phyloP scores from a whole-genome alignment of 805 yeast genomes.

The Peterozyma toletana region DNA sequence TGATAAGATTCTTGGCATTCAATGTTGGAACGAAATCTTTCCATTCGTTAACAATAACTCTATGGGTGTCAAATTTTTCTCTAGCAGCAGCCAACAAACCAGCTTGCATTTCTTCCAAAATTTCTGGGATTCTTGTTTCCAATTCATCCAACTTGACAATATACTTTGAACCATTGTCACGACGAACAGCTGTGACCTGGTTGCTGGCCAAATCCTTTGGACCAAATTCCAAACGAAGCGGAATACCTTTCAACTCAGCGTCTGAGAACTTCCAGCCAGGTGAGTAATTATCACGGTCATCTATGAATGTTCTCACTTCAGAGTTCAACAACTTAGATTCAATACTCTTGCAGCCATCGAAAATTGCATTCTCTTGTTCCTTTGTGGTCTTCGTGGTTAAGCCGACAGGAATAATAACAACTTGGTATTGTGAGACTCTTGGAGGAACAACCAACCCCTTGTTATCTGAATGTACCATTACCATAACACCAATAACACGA shows the following conservation, averaged over 20 bases:
- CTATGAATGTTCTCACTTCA: conserved; percentile 75
- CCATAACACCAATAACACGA: conserved; percentile 98
- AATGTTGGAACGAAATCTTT: conserved; percentile 88
- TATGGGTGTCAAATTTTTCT: conserved; percentile 74
- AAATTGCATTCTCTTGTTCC: conserved; percentile 65
- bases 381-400: conserved; percentile 78
- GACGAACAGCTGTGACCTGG: conserved; percentile 84
- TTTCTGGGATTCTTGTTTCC: conserved; percentile 59
- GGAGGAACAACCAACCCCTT: conserved; percentile 98
- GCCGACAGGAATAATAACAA: conserved; percentile 92
- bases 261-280: conserved; percentile 99
- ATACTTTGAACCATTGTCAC: conserved; percentile 79
- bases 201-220: conserved; percentile 85
- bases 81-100: conserved; percentile 76
- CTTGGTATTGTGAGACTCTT: conserved; percentile 88
- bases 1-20: conserved; percentile 82
- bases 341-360: conserved; percentile 61
- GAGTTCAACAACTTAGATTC: conserved; percentile 53
- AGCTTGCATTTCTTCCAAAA: conserved; percentile 75
- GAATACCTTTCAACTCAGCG: conserved; percentile 94
- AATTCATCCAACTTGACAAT: conserved; percentile 59
- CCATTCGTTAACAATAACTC: conserved; percentile 78
- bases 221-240: conserved; percentile 90
- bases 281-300: conserved; percentile 88
- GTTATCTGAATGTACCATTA: conserved; percentile 97